A percentile compares a stretch with the other conserved stretches of the same genome.
Conservation (phyloP, 2,329 filamentous ascomycete species). For the Lasiodiplodia citricola region DNA sequence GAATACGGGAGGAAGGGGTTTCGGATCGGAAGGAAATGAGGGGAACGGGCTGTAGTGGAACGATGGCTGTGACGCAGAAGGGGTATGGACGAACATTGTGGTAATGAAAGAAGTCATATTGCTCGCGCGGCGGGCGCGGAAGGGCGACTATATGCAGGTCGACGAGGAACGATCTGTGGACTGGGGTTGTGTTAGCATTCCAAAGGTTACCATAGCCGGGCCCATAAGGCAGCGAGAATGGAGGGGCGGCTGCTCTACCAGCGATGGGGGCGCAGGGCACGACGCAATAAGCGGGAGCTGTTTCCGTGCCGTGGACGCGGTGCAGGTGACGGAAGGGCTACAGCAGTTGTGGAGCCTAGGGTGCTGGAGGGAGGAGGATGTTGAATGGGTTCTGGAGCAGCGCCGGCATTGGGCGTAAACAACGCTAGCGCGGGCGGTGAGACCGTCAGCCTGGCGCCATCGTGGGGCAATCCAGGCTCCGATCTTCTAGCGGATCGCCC, state of each 20-base stretch:
- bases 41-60: slow-evolving; percentile 40
- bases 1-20: slow-evolving; percentile 50
- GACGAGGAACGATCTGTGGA: slow-evolving; percentile 5
- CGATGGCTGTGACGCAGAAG: slow-evolving; percentile 40
- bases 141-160: slow-evolving; percentile 15
- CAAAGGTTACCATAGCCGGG: slow-evolving; percentile 23
- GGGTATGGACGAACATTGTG: slow-evolving; percentile 70
- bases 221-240: slow-evolving; percentile 20
- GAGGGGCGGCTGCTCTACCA: slow-evolving; percentile 17
- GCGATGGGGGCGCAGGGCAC: background rate
- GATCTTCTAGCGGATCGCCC: slow-evolving; percentile 14
- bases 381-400: slow-evolving; percentile 7
- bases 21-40: slow-evolving; percentile 39
- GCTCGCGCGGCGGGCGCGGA: slow-evolving; percentile 30
- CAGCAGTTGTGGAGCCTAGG: slow-evolving; percentile 18
- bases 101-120: slow-evolving; percentile 79
- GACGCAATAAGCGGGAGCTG: background rate
- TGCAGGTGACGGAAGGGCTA: slow-evolving; percentile 1
- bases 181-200: slow-evolving; percentile 25
- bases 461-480: slow-evolving; percentile 15
- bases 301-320: background rate
- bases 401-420: slow-evolving; percentile 25
- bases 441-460: slow-evolving; percentile 3
- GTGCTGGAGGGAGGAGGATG: slow-evolving; percentile 8
- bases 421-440: slow-evolving; percentile 25